These are phyloP conservation scores for Aspergillus nanangensis DNA, from an alignment of 495 filamentous ascomycete genomes.

Conservation along the genomic window DNA sequence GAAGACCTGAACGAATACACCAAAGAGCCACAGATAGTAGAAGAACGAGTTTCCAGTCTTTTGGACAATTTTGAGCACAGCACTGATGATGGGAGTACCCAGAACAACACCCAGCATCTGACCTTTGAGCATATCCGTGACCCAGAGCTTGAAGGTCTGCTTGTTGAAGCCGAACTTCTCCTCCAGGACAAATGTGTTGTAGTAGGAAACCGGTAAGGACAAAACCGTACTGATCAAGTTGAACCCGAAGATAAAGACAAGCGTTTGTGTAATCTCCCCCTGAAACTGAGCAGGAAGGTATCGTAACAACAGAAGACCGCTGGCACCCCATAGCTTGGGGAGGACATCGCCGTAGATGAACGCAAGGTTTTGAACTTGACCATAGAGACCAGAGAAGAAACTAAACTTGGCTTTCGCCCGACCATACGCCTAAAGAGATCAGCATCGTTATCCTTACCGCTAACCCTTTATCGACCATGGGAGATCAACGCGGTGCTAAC, in stretches of 20 bases:
- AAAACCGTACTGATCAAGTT: slow-evolving; percentile 72
- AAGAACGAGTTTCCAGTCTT: slow-evolving; percentile 90
- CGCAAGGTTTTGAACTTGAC: slow-evolving; percentile 77
- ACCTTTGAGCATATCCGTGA: slow-evolving; percentile 88
- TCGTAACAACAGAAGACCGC: slow-evolving; percentile 65
- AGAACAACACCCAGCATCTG: slow-evolving; percentile 76
- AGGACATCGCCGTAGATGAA: slow-evolving; percentile 89
- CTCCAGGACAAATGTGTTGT: slow-evolving; percentile 91
- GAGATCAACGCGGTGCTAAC: neutral
- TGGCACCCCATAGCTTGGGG: slow-evolving; percentile 81
- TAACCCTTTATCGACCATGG: neutral
- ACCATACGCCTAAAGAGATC: slow-evolving; percentile 66
- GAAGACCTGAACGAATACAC: slow-evolving; percentile 79
- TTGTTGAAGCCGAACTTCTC: slow-evolving; percentile 99
- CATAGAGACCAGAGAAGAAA: slow-evolving; percentile 73
- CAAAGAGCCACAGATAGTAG: slow-evolving; percentile 95
- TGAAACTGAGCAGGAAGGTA: slow-evolving; percentile 74
- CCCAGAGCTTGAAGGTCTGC: slow-evolving; percentile 82
- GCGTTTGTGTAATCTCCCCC: slow-evolving; percentile 89
- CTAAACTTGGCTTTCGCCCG: slow-evolving; percentile 90
- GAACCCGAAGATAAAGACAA: slow-evolving; percentile 87
- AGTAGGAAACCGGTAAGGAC: slow-evolving; percentile 77
- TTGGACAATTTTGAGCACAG: slow-evolving; percentile 86
- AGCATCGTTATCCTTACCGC: neutral
- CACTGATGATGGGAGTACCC: slow-evolving; percentile 80